Conservation (phyloP, 805 yeast genomes). For the Wickerhamomyces chaumierensis region DNA sequence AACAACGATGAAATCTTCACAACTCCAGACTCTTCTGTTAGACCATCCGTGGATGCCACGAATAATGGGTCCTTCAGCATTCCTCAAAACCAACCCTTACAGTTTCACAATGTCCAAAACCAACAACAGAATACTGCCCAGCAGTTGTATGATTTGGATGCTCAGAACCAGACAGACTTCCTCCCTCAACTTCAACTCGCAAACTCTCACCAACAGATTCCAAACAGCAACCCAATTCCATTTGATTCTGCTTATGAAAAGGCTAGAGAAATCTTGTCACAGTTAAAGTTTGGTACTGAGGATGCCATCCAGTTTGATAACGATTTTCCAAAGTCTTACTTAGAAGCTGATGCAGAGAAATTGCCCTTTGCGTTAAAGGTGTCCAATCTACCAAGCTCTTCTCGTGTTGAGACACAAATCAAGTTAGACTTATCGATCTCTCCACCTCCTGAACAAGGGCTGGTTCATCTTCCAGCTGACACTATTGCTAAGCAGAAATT, state of each 20-base stretch:
- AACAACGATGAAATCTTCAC: constrained; percentile 7
- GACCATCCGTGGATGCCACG: background rate
- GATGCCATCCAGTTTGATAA: constrained; percentile 12
- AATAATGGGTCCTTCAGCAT: background rate
- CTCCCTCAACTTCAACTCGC: background rate
- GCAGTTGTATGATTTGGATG: background rate
- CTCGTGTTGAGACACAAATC: constrained; percentile 94
- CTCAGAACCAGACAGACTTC: background rate
- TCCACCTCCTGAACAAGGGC: constrained; percentile 66
- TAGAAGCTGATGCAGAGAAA: constrained; percentile 16
- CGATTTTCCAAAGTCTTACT: constrained; percentile 17
- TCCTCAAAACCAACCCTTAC: background rate
- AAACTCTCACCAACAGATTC: constrained; percentile 1
- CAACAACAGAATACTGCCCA: background rate
- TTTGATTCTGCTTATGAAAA: constrained; percentile 14
- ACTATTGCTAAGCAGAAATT: constrained; percentile 80
- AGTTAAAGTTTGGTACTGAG: constrained; percentile 17
- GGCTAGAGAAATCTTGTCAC: constrained; percentile 14
- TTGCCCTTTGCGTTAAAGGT: constrained; percentile 39
- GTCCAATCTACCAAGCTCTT: constrained; percentile 59
- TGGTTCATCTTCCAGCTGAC: constrained; percentile 77
- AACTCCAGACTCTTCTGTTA: constrained; percentile 7
- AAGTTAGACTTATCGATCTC: constrained; percentile 56
- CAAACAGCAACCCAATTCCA: constrained; percentile 3
- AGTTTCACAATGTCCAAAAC: background rate